Base-by-base conservation (phyloP, 2,329 filamentous ascomycete genomes). In the Penicillium brasilianum region DNA sequence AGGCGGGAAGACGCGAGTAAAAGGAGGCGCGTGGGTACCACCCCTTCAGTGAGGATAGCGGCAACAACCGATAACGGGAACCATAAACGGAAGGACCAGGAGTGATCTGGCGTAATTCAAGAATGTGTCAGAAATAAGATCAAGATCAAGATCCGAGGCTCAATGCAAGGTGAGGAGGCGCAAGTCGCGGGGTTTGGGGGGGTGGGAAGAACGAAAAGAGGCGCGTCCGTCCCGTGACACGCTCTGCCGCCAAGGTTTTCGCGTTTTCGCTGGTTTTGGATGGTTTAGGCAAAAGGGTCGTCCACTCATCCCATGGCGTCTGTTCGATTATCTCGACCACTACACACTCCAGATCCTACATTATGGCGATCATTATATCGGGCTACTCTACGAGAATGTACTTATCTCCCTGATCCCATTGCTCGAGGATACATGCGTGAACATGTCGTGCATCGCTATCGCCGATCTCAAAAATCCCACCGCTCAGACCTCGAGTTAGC, bases 331-430 rank as follows among this genome's bases (percentile, higher is more conserved):
- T 58, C 55, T 22, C 32, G 32, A 9, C 36, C 52, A 32, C 10
- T 55, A 8, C 55, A 60, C 18, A 53, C 58, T 13, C 57, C 54
- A 43, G 57, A 53, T 30, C 20, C 58, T 32, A 16, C 44, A 14
- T 62, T 70, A 70, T 79, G 77, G 77, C 71, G 69, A 32, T 81
- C 84, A 69, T 74, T 87, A 49, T 78, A 86, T 64, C 84, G 87
- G 52, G 78, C 82, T 25, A 78, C 87, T 10, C 81, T 88, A 41
- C 83, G 87, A 61, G 83, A 88, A 76, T 81, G 80, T 63, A 81
- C 83, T 58, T 88, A 88, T 67, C 82, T 89, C 41, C 86, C 87
- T 30, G 86, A 88, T 69, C 78, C 83, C 1, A 74, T 79, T 60
- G 84, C 85, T 41, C 81, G 83, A 64, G 57, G 66, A 34, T 85